These are phyloP conservation scores for Xylaria sp. DNA, from an alignment of 2,329 filamentous ascomycete genomes.

Conservation along the genomic window DNA sequence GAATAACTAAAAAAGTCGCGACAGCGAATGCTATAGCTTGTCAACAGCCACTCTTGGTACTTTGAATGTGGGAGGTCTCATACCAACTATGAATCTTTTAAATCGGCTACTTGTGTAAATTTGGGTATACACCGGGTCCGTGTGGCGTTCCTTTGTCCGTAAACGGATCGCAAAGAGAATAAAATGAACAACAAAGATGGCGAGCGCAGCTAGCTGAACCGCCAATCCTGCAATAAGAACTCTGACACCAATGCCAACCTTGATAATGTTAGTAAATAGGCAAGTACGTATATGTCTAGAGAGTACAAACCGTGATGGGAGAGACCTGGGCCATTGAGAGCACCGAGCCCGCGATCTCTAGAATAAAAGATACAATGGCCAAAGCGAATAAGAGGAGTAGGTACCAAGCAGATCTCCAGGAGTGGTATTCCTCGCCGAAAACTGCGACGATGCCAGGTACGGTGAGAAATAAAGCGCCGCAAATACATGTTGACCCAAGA, in stretches of 20 bases:
- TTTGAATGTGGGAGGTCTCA: constrained; percentile 23
- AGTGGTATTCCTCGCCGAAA: constrained; percentile 52
- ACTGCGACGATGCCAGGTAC: constrained; percentile 54
- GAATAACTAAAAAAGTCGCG: constrained; percentile 30
- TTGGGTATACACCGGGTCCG: constrained; percentile 47
- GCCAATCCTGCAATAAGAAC: constrained; percentile 53
- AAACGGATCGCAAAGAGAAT: constrained; percentile 49
- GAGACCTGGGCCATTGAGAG: constrained; percentile 46
- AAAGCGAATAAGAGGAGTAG: constrained; percentile 35
- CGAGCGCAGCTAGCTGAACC: constrained; percentile 50
- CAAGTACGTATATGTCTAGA: neutral
- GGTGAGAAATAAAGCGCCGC: constrained; percentile 50
- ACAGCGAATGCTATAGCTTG: constrained; percentile 30
- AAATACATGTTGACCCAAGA: constrained; percentile 54
- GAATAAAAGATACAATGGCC: constrained; percentile 33
- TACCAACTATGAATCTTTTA: constrained; percentile 53
- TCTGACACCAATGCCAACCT: constrained; percentile 41
- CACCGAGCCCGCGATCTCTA: constrained; percentile 50
- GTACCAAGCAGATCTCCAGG: constrained; percentile 43
- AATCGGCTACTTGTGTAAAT: constrained; percentile 52
- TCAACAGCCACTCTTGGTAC: neutral
- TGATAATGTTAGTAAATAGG: constrained; percentile 15
- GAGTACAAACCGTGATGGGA: constrained; percentile 44
- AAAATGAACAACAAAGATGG: constrained; percentile 47
- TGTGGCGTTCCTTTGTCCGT: constrained; percentile 44